phyloP scores from a whole-genome alignment of 495 filamentous ascomycete genomes.

The Penicillium egyptiacum region DNA sequence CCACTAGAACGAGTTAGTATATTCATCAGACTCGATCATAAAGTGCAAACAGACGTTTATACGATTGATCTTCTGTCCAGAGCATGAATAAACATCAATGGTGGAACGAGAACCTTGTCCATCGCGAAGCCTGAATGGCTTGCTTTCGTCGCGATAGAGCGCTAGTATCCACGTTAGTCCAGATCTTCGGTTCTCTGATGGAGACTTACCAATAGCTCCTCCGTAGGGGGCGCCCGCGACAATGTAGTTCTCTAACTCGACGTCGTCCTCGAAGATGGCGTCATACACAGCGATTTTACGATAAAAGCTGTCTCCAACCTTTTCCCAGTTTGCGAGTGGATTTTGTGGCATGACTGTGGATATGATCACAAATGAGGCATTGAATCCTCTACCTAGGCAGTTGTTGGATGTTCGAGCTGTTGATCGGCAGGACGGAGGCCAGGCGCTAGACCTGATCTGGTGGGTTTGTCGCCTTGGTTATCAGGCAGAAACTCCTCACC shows the following conservation, averaged over 20 bases:
- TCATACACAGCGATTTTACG: conserved; percentile 91
- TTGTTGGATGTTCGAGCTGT: conserved; percentile 15
- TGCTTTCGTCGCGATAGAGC: conserved; percentile 82
- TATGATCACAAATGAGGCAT: conserved; percentile 16
- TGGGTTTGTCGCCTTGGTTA: conserved; percentile 4
- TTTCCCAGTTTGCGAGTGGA: conserved; percentile 92
- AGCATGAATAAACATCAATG: conserved; percentile 92
- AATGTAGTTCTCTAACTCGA: conserved; percentile 94
- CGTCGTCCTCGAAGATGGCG: conserved; percentile 82
- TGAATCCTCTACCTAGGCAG: conserved; percentile 3
- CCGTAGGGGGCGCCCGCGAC: conserved; percentile 91
- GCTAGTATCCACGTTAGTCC: conserved; percentile 50
- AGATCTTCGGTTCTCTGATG: neutral
- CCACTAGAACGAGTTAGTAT: conserved; percentile 58
- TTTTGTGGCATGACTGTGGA: conserved; percentile 42
- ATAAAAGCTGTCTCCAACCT: conserved; percentile 87
- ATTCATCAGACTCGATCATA: neutral
- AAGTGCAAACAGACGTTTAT: conserved; percentile 55
- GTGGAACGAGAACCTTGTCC: conserved; percentile 71
- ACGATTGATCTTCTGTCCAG: conserved; percentile 76
- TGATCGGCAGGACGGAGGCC: conserved; percentile 16
- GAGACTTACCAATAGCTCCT: conserved; percentile 77
- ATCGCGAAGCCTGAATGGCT: conserved; percentile 74
- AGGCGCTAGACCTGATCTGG: conserved; percentile 22
- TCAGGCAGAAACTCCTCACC: conserved; percentile 11